Evolutionary conservation across 257 asterid genomes (phyloP).

Genomic region (Handroanthus guayacan): DNA sequence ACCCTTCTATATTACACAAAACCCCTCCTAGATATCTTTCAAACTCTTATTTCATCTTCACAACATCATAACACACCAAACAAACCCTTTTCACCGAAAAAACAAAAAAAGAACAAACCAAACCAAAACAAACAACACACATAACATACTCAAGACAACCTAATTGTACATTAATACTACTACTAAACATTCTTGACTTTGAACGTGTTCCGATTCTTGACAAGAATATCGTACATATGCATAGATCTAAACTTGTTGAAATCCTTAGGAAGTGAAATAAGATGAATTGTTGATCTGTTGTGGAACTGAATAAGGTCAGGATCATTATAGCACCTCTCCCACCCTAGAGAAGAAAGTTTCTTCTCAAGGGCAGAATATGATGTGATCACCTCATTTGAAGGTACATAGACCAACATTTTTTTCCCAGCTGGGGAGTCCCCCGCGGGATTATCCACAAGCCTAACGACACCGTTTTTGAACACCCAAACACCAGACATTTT

Average conservation of each 20-base stretch:
- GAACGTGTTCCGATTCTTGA: constrained; percentile 57
- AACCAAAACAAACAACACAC: neutral
- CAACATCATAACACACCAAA: neutral
- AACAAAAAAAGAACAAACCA: neutral
- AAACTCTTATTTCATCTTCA: constrained; percentile 17
- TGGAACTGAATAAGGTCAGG: constrained; percentile 57
- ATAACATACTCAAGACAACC: neutral
- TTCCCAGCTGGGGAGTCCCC: constrained; percentile 40
- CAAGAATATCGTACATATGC: constrained; percentile 61
- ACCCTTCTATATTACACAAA: constrained; percentile 25
- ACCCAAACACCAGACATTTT: constrained; percentile 69
- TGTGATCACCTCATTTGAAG: constrained; percentile 46
- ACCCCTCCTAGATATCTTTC: constrained; percentile 19
- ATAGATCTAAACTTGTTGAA: constrained; percentile 61
- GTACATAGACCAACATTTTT: constrained; percentile 46
- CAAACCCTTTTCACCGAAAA: neutral
- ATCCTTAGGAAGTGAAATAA: constrained; percentile 59
- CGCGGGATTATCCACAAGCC: constrained; percentile 51
- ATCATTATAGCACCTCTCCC: constrained; percentile 60
- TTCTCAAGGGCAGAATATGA: constrained; percentile 44
- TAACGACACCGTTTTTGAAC: constrained; percentile 59
- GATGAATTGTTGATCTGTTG: constrained; percentile 49
- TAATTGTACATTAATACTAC: neutral
- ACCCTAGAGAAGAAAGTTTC: constrained; percentile 43
- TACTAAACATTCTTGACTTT: constrained; percentile 47